These are phyloP conservation scores for Naumovozyma baii DNA, from an alignment of 805 yeast genomes.

Conservation along the genomic window DNA sequence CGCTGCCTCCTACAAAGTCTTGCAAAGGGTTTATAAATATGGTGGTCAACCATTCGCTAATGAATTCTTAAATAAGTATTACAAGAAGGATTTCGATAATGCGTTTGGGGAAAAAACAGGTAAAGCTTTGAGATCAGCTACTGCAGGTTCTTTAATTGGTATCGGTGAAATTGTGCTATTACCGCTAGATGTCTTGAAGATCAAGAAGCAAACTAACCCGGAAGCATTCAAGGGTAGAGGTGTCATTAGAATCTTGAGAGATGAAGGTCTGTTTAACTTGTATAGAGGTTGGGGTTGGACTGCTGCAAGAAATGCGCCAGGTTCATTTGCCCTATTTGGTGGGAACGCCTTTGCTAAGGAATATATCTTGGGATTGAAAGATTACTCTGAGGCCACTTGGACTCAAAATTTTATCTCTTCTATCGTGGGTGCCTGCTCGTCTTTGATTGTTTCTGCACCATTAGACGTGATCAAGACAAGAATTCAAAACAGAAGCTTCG, in stretches of 20 bases:
- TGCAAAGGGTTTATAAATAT: slow-evolving; percentile 96
- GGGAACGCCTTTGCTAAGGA: slow-evolving; percentile 99
- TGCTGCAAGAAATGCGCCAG: slow-evolving; percentile 98
- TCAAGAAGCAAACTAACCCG: slow-evolving; percentile 99
- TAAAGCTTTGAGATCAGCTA: slow-evolving; percentile 91
- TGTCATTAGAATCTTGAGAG: slow-evolving; percentile 69
- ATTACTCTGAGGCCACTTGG: slow-evolving; percentile 91
- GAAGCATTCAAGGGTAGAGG: slow-evolving; percentile 99
- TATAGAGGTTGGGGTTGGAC: slow-evolving; percentile 99
- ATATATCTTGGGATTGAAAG: slow-evolving; percentile 75
- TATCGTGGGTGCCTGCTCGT: slow-evolving; percentile 92
- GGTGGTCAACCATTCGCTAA: slow-evolving; percentile 99
- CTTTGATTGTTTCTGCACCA: slow-evolving; percentile 94
- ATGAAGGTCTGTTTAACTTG: slow-evolving; percentile 79
- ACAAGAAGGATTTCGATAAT: slow-evolving; percentile 57
- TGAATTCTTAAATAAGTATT: slow-evolving; percentile 75
- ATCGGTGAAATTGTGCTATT: slow-evolving; percentile 93
- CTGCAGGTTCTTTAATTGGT: slow-evolving; percentile 96
- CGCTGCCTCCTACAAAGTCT: slow-evolving; percentile 92
- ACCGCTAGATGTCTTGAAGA: slow-evolving; percentile 93
- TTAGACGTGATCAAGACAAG: slow-evolving; percentile 97
- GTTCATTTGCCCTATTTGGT: slow-evolving; percentile 94
- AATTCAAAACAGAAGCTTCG: slow-evolving; percentile 93
- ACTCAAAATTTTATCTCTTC: slow-evolving; percentile 89
- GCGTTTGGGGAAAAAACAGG: slow-evolving; percentile 90